phyloP scores from a whole-genome alignment of 345 rosid species.

The Salix udensis region DNA sequence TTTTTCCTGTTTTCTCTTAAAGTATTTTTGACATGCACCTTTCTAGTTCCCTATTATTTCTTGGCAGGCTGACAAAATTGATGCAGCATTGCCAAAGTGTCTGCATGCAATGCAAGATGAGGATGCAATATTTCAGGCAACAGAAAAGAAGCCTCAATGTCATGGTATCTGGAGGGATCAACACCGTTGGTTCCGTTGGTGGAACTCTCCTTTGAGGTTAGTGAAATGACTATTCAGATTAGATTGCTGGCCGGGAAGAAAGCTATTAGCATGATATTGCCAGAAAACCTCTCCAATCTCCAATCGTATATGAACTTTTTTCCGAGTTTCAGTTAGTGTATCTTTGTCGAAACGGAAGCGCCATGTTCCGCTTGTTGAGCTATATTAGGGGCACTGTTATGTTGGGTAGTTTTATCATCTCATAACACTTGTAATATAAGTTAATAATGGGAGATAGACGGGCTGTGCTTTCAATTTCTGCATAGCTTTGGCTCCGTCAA shows the following conservation, averaged over 20 bases:
- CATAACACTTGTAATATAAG: background rate
- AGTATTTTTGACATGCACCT: background rate
- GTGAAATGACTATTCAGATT: slow-evolving; percentile 17
- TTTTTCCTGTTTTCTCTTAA: background rate
- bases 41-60: background rate
- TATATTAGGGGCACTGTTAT: slow-evolving; percentile 1
- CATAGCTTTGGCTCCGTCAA: background rate
- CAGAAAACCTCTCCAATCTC: slow-evolving; percentile 13
- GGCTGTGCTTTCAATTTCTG: background rate
- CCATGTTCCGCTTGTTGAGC: background rate
- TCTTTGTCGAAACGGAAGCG: background rate
- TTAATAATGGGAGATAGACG: background rate
- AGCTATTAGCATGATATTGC: slow-evolving; percentile 11
- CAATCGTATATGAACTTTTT: slow-evolving; percentile 15
- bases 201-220: slow-evolving; percentile 18
- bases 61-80: background rate
- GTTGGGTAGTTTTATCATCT: background rate
- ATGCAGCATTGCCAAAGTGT: background rate
- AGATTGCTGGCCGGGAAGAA: background rate
- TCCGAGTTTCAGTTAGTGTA: background rate
- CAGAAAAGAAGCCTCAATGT: background rate
- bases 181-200: slow-evolving; percentile 6
- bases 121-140: background rate
- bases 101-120: background rate
- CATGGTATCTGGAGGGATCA: background rate